Evolutionary conservation across 306 rosid genomes (phyloP), one percentile per base, ranked within the genome.

Genomic region (Cyamopsis tetragonoloba): DNA sequence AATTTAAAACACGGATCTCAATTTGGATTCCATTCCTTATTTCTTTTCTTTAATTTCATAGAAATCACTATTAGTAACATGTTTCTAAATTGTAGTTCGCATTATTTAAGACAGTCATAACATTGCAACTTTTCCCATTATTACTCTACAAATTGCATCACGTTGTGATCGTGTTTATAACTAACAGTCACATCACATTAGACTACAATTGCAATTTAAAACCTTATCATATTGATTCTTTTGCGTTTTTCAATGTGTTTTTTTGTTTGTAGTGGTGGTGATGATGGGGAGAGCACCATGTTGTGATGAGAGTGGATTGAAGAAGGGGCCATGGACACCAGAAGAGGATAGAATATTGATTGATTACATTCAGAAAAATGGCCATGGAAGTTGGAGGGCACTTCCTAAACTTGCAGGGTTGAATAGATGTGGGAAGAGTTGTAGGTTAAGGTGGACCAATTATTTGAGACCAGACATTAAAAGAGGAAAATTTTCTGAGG

Each of bases 311-410:
- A 72, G 49, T 54, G 82, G 79, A 6, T 47, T 81, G 66, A 81
- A 81, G 85, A 81, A 81, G 39, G 85, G 85, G 2, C 82, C 85
- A 1, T 81, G 85, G 85, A 81, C 85, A 7, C 62, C 85, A 10
- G 85, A 81, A 72, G 85, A 81, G 66, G 85, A 81, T 34, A 69
- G 62, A 31, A 24, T 23, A 49, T 62, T 81, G 55, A 71, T 72
- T 30, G 74, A 77, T 22, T 50, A 72, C 78, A 77, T 90, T 4
- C 22, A 80, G 72, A 80, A 66, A 73, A 64, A 87, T 9, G 96
- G 96, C 3, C 91, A 84, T 66, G 96, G 91, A 6, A 87, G 91
- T 54, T 90, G 96, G 96, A 82, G 91, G 66, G 88, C 86, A 12
- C 84, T 87, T 48, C 95, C 96, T 18, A 80, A 82, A 41, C 85